Base-by-base conservation (phyloP, 345 rosid genomes). In the Populus tremula region DNA sequence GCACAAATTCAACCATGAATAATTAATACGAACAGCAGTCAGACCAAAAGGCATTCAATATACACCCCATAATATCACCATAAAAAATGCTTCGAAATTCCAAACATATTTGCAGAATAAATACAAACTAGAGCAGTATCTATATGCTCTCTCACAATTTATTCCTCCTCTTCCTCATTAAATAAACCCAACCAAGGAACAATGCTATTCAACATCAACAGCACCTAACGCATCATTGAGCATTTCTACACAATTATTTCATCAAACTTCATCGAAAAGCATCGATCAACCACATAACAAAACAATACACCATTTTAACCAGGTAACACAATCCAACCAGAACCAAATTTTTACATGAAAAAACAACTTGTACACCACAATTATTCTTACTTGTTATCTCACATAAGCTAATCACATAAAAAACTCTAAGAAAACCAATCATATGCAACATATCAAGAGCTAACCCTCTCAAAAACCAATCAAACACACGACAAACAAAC, bases 381-480 rank as follows among this genome's bases (percentile, higher is more conserved):
- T 59, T 23, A 14, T 25, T 59, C 64, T 59, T 5, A 23, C 25
- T 9, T 12, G 12, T 56, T 5, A 21, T 59, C 27, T n/a, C 29
- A 56, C 63, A 56, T 56, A n/a, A 56, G 63, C 63, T 56, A 56
- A 56, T 59, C 64, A 59, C 64, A 59, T 25, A n/a, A 59, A 59
- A 59, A 59, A n/a, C 64, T 59, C 29, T 59, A 23, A 10, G 25
- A 59, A 23, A 59, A 59, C 5, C 63, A 59, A 4, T 21, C 61
- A 3, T 54, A 8, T 20, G 23, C 61, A 54, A 54, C 25, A 54
- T 21, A 54, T 21, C 25, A 54, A 54, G 61, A 54, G 23, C 61
- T 7, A 54, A 14, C 16, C 16, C 64, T 59, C 29, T n/a, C 64
- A 1, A 59, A 59, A 59, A 59, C 29, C 64, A 59, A n/a, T 59